Evolutionary conservation across 805 yeast genomes (phyloP).

Genomic region (Teunomyces lycoperdinae): DNA sequence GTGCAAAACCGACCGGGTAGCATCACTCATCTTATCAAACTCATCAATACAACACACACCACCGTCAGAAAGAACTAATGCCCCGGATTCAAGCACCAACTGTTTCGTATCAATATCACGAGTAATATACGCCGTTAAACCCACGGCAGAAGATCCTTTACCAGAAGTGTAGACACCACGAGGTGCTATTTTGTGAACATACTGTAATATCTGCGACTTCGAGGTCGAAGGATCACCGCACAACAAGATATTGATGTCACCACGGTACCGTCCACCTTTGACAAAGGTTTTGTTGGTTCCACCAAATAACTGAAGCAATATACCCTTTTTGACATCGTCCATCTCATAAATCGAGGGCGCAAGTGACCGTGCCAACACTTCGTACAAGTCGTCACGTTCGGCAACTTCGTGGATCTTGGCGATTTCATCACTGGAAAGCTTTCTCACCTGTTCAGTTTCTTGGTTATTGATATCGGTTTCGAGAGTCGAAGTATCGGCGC

Average conservation of each 20-base stretch:
- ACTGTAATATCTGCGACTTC: constrained; percentile 89
- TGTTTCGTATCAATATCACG: constrained; percentile 93
- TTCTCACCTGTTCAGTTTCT: constrained; percentile 76
- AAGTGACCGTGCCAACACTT: constrained; percentile 78
- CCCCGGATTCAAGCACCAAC: constrained; percentile 92
- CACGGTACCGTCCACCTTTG: constrained; percentile 94
- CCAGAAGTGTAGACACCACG: constrained; percentile 98
- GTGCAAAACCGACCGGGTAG: constrained; percentile 91
- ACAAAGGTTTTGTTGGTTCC: constrained; percentile 87
- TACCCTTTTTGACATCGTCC: constrained; percentile 96
- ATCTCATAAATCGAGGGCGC: constrained; percentile 97
- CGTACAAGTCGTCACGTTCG: constrained; percentile 75
- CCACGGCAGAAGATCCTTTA: constrained; percentile 98
- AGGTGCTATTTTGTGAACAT: constrained; percentile 96
- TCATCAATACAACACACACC: constrained; percentile 99
- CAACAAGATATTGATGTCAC: constrained; percentile 85
- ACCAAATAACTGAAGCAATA: constrained; percentile 87
- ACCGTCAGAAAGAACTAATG: constrained; percentile 92
- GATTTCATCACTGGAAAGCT: constrained; percentile 66
- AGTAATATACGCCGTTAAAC: constrained; percentile 95
- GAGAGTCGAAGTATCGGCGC: constrained; percentile 71
- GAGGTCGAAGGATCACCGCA: constrained; percentile 99
- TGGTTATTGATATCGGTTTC: constrained; percentile 51
- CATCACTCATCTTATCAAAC: constrained; percentile 94
- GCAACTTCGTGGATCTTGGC: constrained; percentile 60